Conservation (phyloP, 345 rosid species). For the Salix purpurea region DNA sequence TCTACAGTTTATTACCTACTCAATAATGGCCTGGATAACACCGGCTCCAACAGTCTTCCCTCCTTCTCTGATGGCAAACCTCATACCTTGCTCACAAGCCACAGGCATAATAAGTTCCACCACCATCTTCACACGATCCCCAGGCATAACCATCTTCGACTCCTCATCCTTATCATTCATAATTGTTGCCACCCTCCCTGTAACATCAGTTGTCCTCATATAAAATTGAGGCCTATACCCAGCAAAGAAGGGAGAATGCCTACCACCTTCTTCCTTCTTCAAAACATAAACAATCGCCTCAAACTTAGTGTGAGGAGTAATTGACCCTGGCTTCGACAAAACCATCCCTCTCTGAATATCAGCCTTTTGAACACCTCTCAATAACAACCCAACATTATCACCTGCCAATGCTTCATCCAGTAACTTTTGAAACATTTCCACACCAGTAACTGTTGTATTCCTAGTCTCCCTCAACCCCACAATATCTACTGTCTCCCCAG, state of each 20-base stretch:
- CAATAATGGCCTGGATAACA: slow-evolving; percentile 75
- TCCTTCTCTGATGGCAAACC: slow-evolving; percentile 96
- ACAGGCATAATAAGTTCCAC: slow-evolving; percentile 90
- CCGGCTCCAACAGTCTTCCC: slow-evolving; percentile 97
- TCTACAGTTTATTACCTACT: slow-evolving; percentile 12
- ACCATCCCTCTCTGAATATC: slow-evolving; percentile 98
- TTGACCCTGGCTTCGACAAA: slow-evolving; percentile 76
- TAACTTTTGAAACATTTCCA: slow-evolving; percentile 87
- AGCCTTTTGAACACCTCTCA: slow-evolving; percentile 78
- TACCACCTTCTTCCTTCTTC: slow-evolving; percentile 98
- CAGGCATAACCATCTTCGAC: slow-evolving; percentile 98
- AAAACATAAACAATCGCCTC: slow-evolving; percentile 72
- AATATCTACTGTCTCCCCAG: slow-evolving; percentile 72
- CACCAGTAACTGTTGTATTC: slow-evolving; percentile 65
- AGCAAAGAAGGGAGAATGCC: slow-evolving; percentile 84
- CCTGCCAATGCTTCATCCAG: slow-evolving; percentile 90
- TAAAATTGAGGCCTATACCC: slow-evolving; percentile 91
- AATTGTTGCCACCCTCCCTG: slow-evolving; percentile 67
- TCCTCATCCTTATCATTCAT: slow-evolving; percentile 92
- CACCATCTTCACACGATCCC: slow-evolving; percentile 84
- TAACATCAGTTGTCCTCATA: slow-evolving; percentile 97
- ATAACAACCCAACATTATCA: slow-evolving; percentile 86
- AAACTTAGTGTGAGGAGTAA: slow-evolving; percentile 77
- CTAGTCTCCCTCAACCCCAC: slow-evolving; percentile 89
- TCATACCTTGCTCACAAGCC: slow-evolving; percentile 93